These are phyloP conservation scores for Aspergillus pseudotamarii DNA, from an alignment of 2,329 filamentous ascomycete species.

Conservation along the genomic window DNA sequence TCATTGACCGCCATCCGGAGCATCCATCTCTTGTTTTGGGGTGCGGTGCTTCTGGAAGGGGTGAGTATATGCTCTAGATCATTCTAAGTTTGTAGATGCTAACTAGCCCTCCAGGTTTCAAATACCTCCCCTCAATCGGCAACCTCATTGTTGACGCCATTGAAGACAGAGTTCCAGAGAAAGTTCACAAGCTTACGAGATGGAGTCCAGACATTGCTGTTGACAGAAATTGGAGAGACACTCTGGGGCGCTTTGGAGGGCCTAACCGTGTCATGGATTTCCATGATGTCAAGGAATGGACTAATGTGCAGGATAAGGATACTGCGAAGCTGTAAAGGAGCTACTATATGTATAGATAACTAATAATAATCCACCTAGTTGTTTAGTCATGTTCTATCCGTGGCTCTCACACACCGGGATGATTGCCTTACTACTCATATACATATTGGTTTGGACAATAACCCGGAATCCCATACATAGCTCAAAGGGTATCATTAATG, in stretches of 20 bases:
- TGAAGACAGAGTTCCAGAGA: constrained; percentile 46
- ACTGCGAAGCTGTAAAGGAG: constrained; percentile 20
- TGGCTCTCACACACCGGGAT: background rate
- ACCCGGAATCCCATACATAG: background rate
- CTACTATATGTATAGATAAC: background rate
- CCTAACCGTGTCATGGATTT: constrained; percentile 53
- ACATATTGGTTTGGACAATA: background rate
- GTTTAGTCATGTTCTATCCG: background rate
- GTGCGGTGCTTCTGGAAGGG: constrained; percentile 51
- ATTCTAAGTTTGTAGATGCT: background rate
- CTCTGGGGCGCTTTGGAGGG: constrained; percentile 52
- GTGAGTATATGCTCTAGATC: constrained; percentile 8
- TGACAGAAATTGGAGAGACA: constrained; percentile 49
- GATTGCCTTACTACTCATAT: background rate
- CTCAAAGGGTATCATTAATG: constrained; percentile 7
- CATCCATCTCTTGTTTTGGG: constrained; percentile 50
- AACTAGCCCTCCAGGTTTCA: constrained; percentile 47
- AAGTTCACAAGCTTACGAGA: constrained; percentile 47
- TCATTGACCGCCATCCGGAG: constrained; percentile 55
- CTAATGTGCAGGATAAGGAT: constrained; percentile 25
- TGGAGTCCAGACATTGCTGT: constrained; percentile 56
- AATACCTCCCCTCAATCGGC: constrained; percentile 55
- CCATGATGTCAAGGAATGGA: constrained; percentile 47
- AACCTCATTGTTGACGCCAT: constrained; percentile 51
- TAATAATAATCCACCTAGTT: background rate